Conservation (phyloP, 495 filamentous ascomycete genomes). For the Astrothelium macrocarpum region DNA sequence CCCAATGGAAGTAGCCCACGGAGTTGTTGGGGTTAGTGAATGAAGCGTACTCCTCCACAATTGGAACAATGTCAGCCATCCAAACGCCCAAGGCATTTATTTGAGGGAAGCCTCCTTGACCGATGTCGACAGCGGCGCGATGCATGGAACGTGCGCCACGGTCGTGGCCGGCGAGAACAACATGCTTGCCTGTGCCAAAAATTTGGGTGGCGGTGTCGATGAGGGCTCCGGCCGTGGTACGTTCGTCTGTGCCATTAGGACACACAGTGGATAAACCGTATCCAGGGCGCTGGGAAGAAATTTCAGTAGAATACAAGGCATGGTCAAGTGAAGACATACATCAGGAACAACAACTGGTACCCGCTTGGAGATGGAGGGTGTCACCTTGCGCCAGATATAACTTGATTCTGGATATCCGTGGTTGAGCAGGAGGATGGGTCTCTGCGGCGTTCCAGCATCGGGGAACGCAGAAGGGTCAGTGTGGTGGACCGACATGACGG, state of each 20-base stretch:
- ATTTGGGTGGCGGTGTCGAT: not conserved
- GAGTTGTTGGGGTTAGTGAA: not conserved
- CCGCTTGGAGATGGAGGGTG: not conserved
- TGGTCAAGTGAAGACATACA: not conserved
- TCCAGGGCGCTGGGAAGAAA: not conserved
- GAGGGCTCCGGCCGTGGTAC: not conserved
- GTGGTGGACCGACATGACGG: not conserved
- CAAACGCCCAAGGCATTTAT: not conserved
- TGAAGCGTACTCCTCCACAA: not conserved
- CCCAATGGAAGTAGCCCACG: not conserved
- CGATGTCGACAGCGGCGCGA: not conserved
- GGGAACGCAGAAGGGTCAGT: not conserved
- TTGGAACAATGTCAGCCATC: not conserved
- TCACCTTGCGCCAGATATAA: not conserved
- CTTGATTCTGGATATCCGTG: constrained; percentile 1
- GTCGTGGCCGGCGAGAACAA: not conserved
- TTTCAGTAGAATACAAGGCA: not conserved
- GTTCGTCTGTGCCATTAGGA: not conserved
- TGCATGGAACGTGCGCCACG: not conserved
- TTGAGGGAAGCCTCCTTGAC: not conserved
- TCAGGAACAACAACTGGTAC: not conserved
- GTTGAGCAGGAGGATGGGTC: not conserved
- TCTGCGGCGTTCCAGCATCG: not conserved
- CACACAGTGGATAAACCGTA: not conserved
- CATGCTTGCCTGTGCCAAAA: not conserved